A percentile compares a stretch with the other conserved stretches of the same genome.
Conservation (phyloP, 1,284 basidiomycete species). For the Chalciporus sp. region DNA sequence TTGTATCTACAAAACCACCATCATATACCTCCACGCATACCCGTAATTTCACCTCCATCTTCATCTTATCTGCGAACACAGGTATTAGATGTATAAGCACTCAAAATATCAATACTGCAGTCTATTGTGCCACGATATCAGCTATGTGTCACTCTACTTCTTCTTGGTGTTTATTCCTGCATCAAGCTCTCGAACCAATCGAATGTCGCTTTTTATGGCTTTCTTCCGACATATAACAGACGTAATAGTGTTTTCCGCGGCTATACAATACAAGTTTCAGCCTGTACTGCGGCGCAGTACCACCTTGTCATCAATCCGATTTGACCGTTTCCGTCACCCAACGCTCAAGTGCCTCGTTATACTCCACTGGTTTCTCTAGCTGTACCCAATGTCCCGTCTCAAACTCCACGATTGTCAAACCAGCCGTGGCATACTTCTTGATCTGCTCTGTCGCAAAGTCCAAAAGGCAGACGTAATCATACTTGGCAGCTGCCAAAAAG, state of each 20-base stretch:
- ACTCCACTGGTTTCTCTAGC: slow-evolving; percentile 29
- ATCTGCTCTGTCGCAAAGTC: slow-evolving; percentile 26
- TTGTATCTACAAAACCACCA: slow-evolving; percentile 1
- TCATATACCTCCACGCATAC: slow-evolving; percentile 11
- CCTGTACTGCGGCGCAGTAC: too few relatives aligned
- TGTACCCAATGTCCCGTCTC: slow-evolving; percentile 36
- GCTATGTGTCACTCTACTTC: background rate
- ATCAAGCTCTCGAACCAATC: too few relatives aligned
- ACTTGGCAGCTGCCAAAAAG: slow-evolving; percentile 34
- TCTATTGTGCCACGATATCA: background rate
- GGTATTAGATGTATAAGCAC: slow-evolving; percentile 28
- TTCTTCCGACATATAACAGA: too few relatives aligned
- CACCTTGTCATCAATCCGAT: background rate
- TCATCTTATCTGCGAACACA: slow-evolving; percentile 15
- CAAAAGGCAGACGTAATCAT: slow-evolving; percentile 29
- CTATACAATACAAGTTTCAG: too few relatives aligned
- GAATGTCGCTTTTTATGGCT: too few relatives aligned
- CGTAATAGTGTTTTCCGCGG: too few relatives aligned
- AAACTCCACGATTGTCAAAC: slow-evolving; percentile 31
- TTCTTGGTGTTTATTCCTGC: background rate
- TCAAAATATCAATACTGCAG: slow-evolving; percentile 7
- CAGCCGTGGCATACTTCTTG: slow-evolving; percentile 31
- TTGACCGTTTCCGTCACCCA: slow-evolving; percentile 27
- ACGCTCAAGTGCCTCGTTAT: slow-evolving; percentile 33
- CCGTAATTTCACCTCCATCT: slow-evolving; percentile 1